Evolutionary conservation across 73 alveolate genomes (phyloP).

Genomic region (Effrenium voratum): DNA sequence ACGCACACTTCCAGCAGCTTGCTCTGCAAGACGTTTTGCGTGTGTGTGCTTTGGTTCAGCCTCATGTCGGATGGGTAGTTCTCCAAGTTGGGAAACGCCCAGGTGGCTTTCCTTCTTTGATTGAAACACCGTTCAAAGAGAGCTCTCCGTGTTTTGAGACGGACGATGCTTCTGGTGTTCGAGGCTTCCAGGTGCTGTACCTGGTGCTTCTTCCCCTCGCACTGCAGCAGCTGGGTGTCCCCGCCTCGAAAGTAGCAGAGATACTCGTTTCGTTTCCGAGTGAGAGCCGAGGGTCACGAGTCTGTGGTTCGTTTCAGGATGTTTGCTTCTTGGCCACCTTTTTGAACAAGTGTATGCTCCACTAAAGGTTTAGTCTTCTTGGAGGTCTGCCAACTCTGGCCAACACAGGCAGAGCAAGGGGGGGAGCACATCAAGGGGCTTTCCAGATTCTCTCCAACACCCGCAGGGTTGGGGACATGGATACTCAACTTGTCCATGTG

Average conservation of each 20-base stretch:
- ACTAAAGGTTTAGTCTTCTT: not conserved
- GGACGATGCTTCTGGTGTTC: not conserved
- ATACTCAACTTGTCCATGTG: not conserved
- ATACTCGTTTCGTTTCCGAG: too few relatives aligned
- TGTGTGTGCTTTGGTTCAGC: not conserved
- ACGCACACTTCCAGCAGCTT: too few relatives aligned
- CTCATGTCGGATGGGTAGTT: not conserved
- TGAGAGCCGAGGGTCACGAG: not conserved
- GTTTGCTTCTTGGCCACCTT: not conserved
- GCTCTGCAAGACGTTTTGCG: too few relatives aligned
- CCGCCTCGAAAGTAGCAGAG: too few relatives aligned
- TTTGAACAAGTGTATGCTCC: not conserved
- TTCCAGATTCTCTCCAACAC: not conserved
- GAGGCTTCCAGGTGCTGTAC: constrained; percentile 67
- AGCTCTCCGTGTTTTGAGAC: too few relatives aligned
- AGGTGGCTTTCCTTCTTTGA: too few relatives aligned
- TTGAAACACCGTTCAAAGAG: too few relatives aligned
- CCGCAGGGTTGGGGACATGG: not conserved
- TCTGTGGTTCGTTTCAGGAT: not conserved
- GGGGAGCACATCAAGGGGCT: not conserved
- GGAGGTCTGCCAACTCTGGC: too few relatives aligned
- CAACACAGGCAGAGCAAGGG: too few relatives aligned
- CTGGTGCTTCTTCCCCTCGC: constrained; percentile 72
- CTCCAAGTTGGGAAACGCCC: not conserved
- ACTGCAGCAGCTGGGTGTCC: constrained; percentile 46